These are phyloP conservation scores for Coemansia sp. DNA, from an alignment of 192 early-diverging fungal genomes.

Conservation along the genomic window DNA sequence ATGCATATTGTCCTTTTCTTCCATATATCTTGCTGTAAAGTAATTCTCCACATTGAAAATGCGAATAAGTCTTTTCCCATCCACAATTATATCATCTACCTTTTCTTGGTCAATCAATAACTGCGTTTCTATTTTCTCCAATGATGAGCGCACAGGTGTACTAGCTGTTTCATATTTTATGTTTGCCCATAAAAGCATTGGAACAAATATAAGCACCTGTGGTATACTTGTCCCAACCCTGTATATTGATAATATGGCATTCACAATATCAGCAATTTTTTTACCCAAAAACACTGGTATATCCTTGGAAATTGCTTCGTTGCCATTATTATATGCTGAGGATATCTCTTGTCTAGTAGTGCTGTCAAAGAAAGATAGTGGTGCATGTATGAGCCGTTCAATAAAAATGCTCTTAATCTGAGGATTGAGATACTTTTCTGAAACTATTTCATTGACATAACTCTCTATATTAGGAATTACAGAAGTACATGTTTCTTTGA, in stretches of 20 bases:
- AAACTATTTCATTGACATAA: conserved; percentile 2
- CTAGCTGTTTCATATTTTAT: too few relatives aligned
- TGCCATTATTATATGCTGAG: conserved; percentile 12
- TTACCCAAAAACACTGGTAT: conserved; percentile 15
- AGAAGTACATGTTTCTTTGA: neutral
- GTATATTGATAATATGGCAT: conserved; percentile 16
- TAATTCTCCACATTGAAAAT: too few relatives aligned
- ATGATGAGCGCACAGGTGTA: too few relatives aligned
- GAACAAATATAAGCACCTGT: too few relatives aligned
- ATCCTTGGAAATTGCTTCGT: conserved; percentile 1
- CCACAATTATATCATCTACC: too few relatives aligned
- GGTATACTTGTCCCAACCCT: too few relatives aligned
- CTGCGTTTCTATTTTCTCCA: too few relatives aligned
- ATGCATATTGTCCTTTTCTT: too few relatives aligned
- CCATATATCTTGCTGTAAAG: too few relatives aligned
- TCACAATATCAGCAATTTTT: conserved; percentile 2
- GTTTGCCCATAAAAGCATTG: too few relatives aligned
- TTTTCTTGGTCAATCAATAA: too few relatives aligned
- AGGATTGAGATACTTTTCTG: neutral
- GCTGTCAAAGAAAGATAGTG: conserved; percentile 31
- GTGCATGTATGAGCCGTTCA: conserved; percentile 20
- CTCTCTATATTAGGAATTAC: neutral
- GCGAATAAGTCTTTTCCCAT: too few relatives aligned
- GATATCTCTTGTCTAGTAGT: conserved; percentile 11
- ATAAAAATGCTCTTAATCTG: conserved; percentile 14